Percentiles rank a stretch among this genome's conserved stretches.
Conservation (phyloP, 2,329 filamentous ascomycete species). For the Aspergillus proliferans region DNA sequence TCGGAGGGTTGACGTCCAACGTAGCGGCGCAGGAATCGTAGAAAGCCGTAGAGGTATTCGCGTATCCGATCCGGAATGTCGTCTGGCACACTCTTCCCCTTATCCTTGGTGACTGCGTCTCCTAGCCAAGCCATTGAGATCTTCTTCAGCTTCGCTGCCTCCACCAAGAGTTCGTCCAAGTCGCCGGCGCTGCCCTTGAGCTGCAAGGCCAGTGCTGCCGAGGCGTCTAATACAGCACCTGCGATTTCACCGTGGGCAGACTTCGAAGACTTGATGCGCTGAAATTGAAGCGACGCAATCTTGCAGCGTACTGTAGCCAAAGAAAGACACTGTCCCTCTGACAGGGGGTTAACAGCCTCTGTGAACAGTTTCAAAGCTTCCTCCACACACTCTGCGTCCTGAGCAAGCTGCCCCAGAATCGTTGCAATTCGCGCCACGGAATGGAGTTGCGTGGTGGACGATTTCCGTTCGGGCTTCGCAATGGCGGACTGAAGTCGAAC, state of each 20-base stretch:
- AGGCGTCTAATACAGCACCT: slow-evolving; percentile 28
- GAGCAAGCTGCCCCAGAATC: slow-evolving; percentile 34
- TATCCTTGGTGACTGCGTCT: slow-evolving; percentile 20
- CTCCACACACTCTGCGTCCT: slow-evolving; percentile 34
- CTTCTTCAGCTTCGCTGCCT: slow-evolving; percentile 39
- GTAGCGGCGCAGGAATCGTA: slow-evolving; percentile 38
- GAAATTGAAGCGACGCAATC: slow-evolving; percentile 33
- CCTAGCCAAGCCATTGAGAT: slow-evolving; percentile 33
- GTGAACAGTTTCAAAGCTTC: slow-evolving; percentile 34
- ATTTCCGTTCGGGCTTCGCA: slow-evolving; percentile 21
- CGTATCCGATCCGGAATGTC: slow-evolving; percentile 22
- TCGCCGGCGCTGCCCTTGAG: slow-evolving; percentile 35
- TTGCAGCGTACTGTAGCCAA: slow-evolving; percentile 35
- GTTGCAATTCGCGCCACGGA: slow-evolving; percentile 29
- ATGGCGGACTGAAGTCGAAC: slow-evolving; percentile 29
- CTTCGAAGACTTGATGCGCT: slow-evolving; percentile 20
- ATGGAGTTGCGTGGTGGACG: slow-evolving; percentile 10
- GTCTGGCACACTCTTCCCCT: slow-evolving; percentile 9
- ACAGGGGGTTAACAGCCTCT: slow-evolving; percentile 25
- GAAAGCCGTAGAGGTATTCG: slow-evolving; percentile 34
- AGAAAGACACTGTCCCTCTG: slow-evolving; percentile 26
- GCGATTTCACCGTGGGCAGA: slow-evolving; percentile 13
- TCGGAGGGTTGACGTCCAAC: slow-evolving; percentile 27
- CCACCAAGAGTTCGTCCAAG: slow-evolving; percentile 40
- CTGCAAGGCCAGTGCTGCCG: slow-evolving; percentile 27